Evolutionary conservation across 305 asterid genomes (phyloP).

Genomic region (Salvia sclarea): DNA sequence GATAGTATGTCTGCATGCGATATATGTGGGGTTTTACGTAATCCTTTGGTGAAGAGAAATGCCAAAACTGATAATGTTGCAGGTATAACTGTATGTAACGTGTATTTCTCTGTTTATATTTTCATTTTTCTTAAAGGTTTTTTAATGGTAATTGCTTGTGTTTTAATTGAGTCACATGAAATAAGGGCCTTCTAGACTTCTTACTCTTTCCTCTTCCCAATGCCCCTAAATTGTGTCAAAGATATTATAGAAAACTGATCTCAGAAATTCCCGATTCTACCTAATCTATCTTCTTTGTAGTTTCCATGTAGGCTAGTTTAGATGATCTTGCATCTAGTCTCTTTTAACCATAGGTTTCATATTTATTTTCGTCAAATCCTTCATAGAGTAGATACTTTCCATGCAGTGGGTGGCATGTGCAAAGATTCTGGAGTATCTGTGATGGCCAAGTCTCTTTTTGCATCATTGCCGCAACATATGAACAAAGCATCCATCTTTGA

Average conservation of each 20-base stretch:
- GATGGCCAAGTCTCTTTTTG: slow-evolving; percentile 95
- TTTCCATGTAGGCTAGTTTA: slow-evolving; percentile 24
- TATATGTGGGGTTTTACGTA: slow-evolving; percentile 87
- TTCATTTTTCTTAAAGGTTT: not conserved
- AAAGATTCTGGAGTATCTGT: slow-evolving; percentile 83
- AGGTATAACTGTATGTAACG: slow-evolving; percentile 43
- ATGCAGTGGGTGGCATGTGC: slow-evolving; percentile 86
- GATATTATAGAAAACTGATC: slow-evolving; percentile 20
- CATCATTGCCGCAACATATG: slow-evolving; percentile 63
- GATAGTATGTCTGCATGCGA: slow-evolving; percentile 70
- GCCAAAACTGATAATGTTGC: slow-evolving; percentile 34
- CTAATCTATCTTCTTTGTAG: slow-evolving; percentile 3
- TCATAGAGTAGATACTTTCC: slow-evolving; percentile 79
- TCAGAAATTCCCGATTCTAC: slow-evolving; percentile 25
- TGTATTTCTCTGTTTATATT: slow-evolving; percentile 20
- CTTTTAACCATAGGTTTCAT: slow-evolving; percentile 34
- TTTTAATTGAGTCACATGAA: slow-evolving; percentile 10
- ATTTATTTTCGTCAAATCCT: slow-evolving; percentile 36
- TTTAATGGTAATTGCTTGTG: slow-evolving; percentile 10
- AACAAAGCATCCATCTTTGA: slow-evolving; percentile 56
- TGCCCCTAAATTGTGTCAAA: slow-evolving; percentile 21
- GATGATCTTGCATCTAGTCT: slow-evolving; percentile 27
- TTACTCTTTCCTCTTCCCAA: slow-evolving; percentile 15
- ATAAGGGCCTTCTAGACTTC: slow-evolving; percentile 22
- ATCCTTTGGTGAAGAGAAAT: slow-evolving; percentile 74